Evolutionary conservation across 352 stramenopile species (phyloP), one percentile per base, ranked within the genome.

Genomic region (Phytopythium chamaehyphon): DNA sequence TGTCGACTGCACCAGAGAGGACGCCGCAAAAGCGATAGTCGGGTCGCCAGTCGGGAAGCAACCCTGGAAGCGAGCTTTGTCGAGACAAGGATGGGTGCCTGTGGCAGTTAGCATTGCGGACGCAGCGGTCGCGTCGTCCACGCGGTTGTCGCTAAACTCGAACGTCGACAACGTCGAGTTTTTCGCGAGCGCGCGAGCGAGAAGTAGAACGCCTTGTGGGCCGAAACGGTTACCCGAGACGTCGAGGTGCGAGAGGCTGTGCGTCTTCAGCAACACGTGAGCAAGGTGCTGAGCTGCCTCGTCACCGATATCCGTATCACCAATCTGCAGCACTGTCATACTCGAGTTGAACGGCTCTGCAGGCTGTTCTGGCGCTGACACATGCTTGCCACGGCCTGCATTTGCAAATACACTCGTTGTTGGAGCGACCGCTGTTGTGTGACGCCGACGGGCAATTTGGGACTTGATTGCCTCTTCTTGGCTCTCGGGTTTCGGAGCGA

Each of bases 71-170:
- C 83, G 50, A 35, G 55, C 67, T 0, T 62, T 83, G 47, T 77
- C 51, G n/a, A 91, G n/a, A 28, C 57, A 54, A 2, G 47, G 49
- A 33, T 83, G 71, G 3, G n/a, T 35, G 0, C 47, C 61, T 12
- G 86, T 49, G 1, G 76, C 68, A n/a, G 45, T 18, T 1, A 86
- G 37, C 36, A 90, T 15, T 11, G 39, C 51, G 16, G 74, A 48
- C 16, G 59, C 76, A 31, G 28, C 45, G 11, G 59, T 62, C 0
- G 40, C 12, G 47, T 88, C 66, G n/a, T 66, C 47, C 38, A 90
- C 42, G 35, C 59, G 64, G 51, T 90, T 91, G 43, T 87, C 78
- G 39, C 61, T 73, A 50, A 80, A 89, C 56, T 76, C 73, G 15
- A 91, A 45, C 22, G 59, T 61, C 14, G 57, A 65, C 7, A 90